Evolutionary conservation across 2,329 filamentous ascomycete species (phyloP).

Genomic region (Nigrospora osmanthi): DNA sequence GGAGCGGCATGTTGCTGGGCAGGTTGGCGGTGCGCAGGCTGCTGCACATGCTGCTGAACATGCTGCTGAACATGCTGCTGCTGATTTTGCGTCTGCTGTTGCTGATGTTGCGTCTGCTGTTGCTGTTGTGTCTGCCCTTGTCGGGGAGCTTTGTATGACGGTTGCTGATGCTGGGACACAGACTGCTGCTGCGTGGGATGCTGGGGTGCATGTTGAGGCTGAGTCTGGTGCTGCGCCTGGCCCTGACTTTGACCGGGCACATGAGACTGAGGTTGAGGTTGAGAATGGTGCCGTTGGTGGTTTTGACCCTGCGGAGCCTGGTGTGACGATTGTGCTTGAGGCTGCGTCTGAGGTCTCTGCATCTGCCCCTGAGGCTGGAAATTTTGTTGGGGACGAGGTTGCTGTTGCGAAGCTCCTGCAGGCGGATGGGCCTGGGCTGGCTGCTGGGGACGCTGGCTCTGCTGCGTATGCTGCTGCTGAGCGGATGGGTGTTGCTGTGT

Average conservation of each 20-base stretch:
- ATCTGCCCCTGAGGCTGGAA: background rate
- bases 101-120: background rate
- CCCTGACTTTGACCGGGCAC: background rate
- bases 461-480: background rate
- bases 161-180: background rate
- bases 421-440: background rate
- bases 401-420: background rate
- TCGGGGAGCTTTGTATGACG: background rate
- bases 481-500: background rate
- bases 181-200: background rate
- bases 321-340: background rate
- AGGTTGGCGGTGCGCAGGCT: background rate
- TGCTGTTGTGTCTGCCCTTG: background rate
- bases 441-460: background rate
- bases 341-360: background rate
- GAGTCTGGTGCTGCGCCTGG: background rate
- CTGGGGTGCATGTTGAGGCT: background rate
- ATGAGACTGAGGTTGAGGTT: background rate
- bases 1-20: background rate
- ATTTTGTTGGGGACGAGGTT: background rate
- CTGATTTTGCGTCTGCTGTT: background rate
- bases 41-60: background rate
- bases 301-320: background rate
- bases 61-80: background rate
- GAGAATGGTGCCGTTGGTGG: background rate